Evolutionary conservation across 2,329 filamentous ascomycete genomes (phyloP).

Genomic region (Rasamsonia emersonii): DNA sequence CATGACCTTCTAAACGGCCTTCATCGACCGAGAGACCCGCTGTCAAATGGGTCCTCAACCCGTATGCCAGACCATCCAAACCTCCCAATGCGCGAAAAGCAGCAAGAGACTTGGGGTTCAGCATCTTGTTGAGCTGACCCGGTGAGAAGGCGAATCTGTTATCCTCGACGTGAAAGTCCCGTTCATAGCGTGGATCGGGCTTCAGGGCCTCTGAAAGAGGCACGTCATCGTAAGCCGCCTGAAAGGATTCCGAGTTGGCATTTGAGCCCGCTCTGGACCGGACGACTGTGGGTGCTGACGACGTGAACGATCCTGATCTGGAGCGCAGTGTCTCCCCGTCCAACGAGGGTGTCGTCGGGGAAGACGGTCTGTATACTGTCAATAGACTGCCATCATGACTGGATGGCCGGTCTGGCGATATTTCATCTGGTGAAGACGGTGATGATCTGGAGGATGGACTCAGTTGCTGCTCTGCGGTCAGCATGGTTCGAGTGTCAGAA

Average conservation of each 20-base stretch:
- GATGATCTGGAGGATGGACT: background rate
- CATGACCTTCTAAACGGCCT: constrained; percentile 50
- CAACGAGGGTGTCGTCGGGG: constrained; percentile 26
- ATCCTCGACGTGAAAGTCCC: constrained; percentile 64
- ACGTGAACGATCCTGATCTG: constrained; percentile 32
- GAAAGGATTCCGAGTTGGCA: constrained; percentile 12
- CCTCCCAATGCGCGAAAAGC: constrained; percentile 78
- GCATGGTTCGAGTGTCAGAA: too few relatives aligned
- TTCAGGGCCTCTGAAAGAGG: constrained; percentile 52
- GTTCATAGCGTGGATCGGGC: constrained; percentile 67
- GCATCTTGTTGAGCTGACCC: constrained; percentile 4
- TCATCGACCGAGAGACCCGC: constrained; percentile 74
- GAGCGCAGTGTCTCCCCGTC: constrained; percentile 38
- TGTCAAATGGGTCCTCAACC: constrained; percentile 62
- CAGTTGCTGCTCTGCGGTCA: background rate
- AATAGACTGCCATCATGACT: constrained; percentile 2
- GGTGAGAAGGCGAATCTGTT: constrained; percentile 76
- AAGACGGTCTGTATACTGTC: constrained; percentile 15
- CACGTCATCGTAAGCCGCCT: constrained; percentile 29
- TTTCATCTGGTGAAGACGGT: background rate
- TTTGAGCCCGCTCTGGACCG: constrained; percentile 27
- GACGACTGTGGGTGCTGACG: constrained; percentile 24
- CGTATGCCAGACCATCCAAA: constrained; percentile 66
- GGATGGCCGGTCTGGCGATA: background rate
- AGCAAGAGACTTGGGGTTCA: constrained; percentile 74